These are phyloP conservation scores for Peronospora farinosa DNA, from an alignment of 352 stramenopile species.

Conservation along the genomic window DNA sequence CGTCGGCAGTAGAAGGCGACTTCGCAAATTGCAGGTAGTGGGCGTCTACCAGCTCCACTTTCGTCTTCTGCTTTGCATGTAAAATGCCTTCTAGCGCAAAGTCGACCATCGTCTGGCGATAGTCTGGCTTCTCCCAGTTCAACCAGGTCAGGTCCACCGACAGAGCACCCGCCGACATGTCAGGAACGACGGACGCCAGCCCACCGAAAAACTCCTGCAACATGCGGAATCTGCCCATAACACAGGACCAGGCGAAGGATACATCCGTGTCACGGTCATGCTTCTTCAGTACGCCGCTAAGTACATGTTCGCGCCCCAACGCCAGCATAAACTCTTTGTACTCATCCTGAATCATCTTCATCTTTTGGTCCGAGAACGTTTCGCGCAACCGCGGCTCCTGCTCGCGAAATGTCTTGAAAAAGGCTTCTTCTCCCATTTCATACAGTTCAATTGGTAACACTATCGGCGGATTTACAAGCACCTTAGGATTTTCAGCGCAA, in stretches of 20 bases:
- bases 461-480: slow-evolving; percentile 37
- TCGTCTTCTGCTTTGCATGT: slow-evolving; percentile 59
- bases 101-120: slow-evolving; percentile 51
- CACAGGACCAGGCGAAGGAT: slow-evolving; percentile 56
- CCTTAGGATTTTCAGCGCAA: slow-evolving; percentile 31
- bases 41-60: slow-evolving; percentile 54
- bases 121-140: slow-evolving; percentile 66
- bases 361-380: slow-evolving; percentile 38
- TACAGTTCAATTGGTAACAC: slow-evolving; percentile 46
- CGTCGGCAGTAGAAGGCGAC: slow-evolving; percentile 6
- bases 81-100: slow-evolving; percentile 61
- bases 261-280: slow-evolving; percentile 52
- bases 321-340: slow-evolving; percentile 44
- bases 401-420: slow-evolving; percentile 31
- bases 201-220: slow-evolving; percentile 57
- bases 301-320: slow-evolving; percentile 41
- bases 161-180: slow-evolving; percentile 28
- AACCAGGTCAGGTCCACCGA: slow-evolving; percentile 35
- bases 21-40: slow-evolving; percentile 27
- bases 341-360: slow-evolving; percentile 39
- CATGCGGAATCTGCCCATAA: slow-evolving; percentile 41
- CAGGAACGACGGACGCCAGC: slow-evolving; percentile 39
- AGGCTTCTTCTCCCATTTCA: slow-evolving; percentile 50
- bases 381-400: slow-evolving; percentile 41
- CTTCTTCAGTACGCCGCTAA: slow-evolving; percentile 49